Percentiles rank a stretch among this genome's conserved stretches.
These are phyloP conservation scores for Solanum etuberosum DNA, from an alignment of 257 asterid genomes.

Conservation along the genomic window DNA sequence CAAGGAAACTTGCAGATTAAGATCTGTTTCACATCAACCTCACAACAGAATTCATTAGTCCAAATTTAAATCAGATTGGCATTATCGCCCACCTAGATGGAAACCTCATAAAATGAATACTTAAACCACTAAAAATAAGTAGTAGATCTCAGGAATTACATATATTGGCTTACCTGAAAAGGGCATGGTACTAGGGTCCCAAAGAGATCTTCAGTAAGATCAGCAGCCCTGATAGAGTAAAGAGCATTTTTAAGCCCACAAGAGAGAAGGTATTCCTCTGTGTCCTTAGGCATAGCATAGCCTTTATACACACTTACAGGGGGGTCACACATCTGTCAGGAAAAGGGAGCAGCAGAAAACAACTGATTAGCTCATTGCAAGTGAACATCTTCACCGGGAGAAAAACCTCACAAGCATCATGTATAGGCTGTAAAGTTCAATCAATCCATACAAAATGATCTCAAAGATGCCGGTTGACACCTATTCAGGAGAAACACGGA, in stretches of 20 bases:
- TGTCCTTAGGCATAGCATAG: constrained; percentile 65
- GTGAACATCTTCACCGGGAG: background rate
- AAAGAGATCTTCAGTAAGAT: constrained; percentile 59
- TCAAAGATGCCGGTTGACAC: background rate
- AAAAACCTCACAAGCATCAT: background rate
- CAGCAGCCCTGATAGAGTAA: constrained; percentile 70
- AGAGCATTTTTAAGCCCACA: constrained; percentile 85
- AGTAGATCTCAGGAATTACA: background rate
- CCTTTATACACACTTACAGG: constrained; percentile 93
- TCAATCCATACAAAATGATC: background rate
- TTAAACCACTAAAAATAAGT: background rate
- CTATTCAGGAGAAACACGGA: background rate
- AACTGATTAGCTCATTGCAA: background rate
- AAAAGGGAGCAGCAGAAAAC: constrained; percentile 7
- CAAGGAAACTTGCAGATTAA: background rate
- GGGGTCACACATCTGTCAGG: constrained; percentile 66
- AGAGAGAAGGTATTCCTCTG: constrained; percentile 69
- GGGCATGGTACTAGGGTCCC: constrained; percentile 70
- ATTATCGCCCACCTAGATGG: background rate
- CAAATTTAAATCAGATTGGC: background rate
- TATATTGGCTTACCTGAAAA: constrained; percentile 35
- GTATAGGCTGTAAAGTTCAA: background rate
- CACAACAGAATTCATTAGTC: background rate
- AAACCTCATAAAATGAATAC: background rate
- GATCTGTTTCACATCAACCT: background rate